These are phyloP conservation scores for Backusella luteola DNA, from an alignment of 192 early-diverging fungal species.

Conservation along the genomic window DNA sequence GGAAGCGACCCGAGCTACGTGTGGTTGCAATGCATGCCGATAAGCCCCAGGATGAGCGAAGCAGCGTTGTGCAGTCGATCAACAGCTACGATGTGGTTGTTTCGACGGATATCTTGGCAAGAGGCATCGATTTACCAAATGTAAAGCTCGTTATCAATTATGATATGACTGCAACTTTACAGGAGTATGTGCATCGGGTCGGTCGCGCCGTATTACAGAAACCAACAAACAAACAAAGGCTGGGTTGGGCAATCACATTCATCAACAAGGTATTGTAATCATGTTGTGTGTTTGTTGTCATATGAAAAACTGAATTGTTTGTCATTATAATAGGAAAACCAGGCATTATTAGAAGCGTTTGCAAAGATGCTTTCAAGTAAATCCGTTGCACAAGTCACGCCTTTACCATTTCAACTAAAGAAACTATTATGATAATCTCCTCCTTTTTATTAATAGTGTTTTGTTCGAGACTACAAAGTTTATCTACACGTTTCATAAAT, in stretches of 20 bases:
- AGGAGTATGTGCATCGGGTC: slow-evolving; percentile 57
- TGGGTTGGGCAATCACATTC: slow-evolving; percentile 58
- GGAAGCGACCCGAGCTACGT: slow-evolving; percentile 27
- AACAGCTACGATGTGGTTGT: slow-evolving; percentile 43
- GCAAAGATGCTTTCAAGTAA: slow-evolving; percentile 42
- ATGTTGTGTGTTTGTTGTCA: not conserved
- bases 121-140: slow-evolving; percentile 48
- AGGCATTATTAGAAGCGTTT: slow-evolving; percentile 42
- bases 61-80: slow-evolving; percentile 30
- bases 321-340: slow-evolving; percentile 37
- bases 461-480: slow-evolving; percentile 8
- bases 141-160: slow-evolving; percentile 55
- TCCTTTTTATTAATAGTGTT: not conserved
- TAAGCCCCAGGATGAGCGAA: slow-evolving; percentile 45
- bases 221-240: slow-evolving; percentile 20
- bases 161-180: slow-evolving; percentile 57
- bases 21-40: slow-evolving; percentile 52
- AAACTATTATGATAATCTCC: slow-evolving; percentile 6
- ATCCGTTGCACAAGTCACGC: slow-evolving; percentile 43
- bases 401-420: slow-evolving; percentile 45
- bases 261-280: slow-evolving; percentile 43
- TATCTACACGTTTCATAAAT: not conserved
- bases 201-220: slow-evolving; percentile 42
- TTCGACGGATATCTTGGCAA: slow-evolving; percentile 49
- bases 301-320: not conserved